Evolutionary conservation across 2,329 filamentous ascomycete species (phyloP).

Genomic region (Penicillium oxalicum): DNA sequence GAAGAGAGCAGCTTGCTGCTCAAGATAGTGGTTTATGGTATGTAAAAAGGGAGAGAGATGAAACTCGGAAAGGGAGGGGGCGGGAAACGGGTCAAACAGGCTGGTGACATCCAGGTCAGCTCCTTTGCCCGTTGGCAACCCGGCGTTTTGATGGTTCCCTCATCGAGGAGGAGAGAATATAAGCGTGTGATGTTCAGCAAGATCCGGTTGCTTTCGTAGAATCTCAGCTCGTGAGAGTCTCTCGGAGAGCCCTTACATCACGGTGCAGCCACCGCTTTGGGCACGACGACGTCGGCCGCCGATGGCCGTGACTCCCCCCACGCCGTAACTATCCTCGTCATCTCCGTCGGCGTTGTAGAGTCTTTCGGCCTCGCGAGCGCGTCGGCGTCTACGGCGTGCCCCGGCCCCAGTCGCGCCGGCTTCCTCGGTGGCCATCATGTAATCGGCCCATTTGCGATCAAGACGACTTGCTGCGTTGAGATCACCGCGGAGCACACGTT

Average conservation of each 20-base stretch:
- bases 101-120: no score
- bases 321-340: conserved; percentile 43
- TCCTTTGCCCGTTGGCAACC: no score
- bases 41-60: no score
- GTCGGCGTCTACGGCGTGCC: conserved; percentile 62
- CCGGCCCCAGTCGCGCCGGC: conserved; percentile 59
- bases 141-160: no score
- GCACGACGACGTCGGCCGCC: conserved; percentile 55
- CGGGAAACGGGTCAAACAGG: no score
- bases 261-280: conserved; percentile 56
- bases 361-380: conserved; percentile 74
- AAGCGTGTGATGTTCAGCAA: no score
- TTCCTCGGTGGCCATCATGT: conserved; percentile 88
- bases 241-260: conserved; percentile 53
- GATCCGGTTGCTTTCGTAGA: no score
- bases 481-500: conserved; percentile 73
- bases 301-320: conserved; percentile 32
- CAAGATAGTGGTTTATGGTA: no score
- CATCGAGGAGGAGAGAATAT: background rate
- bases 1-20: no score
- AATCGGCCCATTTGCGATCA: conserved; percentile 86
- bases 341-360: conserved; percentile 77
- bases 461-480: conserved; percentile 67
- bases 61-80: no score
- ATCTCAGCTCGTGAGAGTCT: background rate